phyloP scores from a whole-genome alignment of 768 basidiomycete genomes.

The Exidia glandulosa region DNA sequence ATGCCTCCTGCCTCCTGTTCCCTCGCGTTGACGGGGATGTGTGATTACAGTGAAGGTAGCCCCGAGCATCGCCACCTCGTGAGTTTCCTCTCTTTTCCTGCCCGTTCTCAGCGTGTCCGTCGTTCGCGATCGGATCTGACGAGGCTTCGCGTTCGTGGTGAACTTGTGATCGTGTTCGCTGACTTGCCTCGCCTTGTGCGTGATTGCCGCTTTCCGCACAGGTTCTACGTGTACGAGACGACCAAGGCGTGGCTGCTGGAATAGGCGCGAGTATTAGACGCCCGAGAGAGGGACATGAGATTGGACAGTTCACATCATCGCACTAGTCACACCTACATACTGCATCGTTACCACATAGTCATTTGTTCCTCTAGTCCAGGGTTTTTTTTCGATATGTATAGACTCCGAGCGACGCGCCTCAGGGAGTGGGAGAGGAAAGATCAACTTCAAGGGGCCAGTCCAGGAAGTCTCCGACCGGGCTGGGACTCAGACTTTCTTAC shows the following conservation, averaged over 20 bases:
- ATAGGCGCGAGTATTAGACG: too few relatives aligned
- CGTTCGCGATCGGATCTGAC: neutral
- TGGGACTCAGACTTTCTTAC: too few relatives aligned
- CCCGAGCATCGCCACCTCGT: constrained; percentile 74
- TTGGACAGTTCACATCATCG: too few relatives aligned
- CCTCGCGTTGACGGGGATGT: constrained; percentile 1
- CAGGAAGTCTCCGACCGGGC: neutral
- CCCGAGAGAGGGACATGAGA: too few relatives aligned
- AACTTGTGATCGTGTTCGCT: neutral
- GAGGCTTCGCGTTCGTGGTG: too few relatives aligned
- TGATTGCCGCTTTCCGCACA: neutral
- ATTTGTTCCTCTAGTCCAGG: neutral
- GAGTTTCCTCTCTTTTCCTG: too few relatives aligned
- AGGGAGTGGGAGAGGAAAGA: too few relatives aligned
- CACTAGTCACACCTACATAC: neutral
- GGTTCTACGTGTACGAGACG: constrained; percentile 72
- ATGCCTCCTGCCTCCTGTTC: constrained; percentile 1
- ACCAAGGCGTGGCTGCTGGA: constrained; percentile 35
- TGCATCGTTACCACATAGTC: neutral
- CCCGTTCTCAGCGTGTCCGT: neutral
- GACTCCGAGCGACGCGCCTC: too few relatives aligned
- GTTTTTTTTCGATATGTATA: neutral
- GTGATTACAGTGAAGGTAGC: constrained; percentile 66
- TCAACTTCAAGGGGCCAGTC: neutral
- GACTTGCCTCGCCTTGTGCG: neutral